A percentile compares a stretch with the other conserved stretches of the same genome.
These are phyloP conservation scores for Brettanomyces anomalus DNA, from an alignment of 805 yeast species.

Conservation along the genomic window DNA sequence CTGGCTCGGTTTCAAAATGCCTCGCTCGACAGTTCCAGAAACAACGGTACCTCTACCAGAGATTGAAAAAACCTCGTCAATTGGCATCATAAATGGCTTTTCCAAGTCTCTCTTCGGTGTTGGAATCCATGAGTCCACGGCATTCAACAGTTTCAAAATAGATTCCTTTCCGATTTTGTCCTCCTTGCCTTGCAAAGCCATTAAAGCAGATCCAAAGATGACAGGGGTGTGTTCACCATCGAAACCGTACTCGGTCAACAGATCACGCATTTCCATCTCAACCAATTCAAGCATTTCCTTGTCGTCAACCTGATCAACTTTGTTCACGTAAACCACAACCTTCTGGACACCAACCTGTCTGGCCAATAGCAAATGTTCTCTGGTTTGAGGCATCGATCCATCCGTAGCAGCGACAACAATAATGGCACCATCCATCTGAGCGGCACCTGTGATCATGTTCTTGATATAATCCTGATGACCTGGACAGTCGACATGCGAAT, in stretches of 20 bases:
- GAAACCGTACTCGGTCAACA: constrained; percentile 82
- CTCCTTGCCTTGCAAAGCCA: constrained; percentile 82
- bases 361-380: constrained; percentile 96
- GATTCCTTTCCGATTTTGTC: constrained; percentile 91
- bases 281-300: constrained; percentile 99
- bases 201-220: constrained; percentile 95
- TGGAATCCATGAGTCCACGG: constrained; percentile 92
- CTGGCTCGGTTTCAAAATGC: constrained; percentile 95
- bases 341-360: constrained; percentile 99
- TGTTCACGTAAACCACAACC: constrained; percentile 95
- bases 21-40: constrained; percentile 99
- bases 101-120: constrained; percentile 95
- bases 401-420: constrained; percentile 99
- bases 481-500: constrained; percentile 97
- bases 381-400: constrained; percentile 99
- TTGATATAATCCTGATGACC: constrained; percentile 99
- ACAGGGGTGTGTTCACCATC: constrained; percentile 99
- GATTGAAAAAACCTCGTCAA: constrained; percentile 95
- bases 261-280: constrained; percentile 99
- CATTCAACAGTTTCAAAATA: constrained; percentile 73
- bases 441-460: constrained; percentile 99
- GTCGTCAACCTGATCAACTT: constrained; percentile 95
- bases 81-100: constrained; percentile 93
- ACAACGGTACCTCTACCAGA: constrained; percentile 99
- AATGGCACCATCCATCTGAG: constrained; percentile 99